A percentile compares a stretch with the other conserved stretches of the same genome.
Evolutionary conservation across 1,284 basidiomycete species (phyloP).

Genomic region (Peniophora sp.): DNA sequence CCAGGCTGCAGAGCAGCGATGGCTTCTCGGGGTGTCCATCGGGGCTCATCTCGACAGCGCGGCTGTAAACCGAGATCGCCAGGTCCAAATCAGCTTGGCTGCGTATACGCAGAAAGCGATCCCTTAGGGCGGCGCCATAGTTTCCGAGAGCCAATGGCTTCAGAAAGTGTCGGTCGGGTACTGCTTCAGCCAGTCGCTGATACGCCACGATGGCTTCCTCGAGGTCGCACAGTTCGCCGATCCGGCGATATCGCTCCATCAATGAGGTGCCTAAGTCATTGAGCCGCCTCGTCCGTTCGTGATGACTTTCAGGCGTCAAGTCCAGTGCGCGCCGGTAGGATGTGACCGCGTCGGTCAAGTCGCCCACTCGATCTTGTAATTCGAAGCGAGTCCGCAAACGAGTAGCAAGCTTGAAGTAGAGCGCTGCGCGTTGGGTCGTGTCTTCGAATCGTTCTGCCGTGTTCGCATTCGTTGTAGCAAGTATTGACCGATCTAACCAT

Average conservation of each 20-base stretch:
- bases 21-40: not conserved
- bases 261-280: too few relatives aligned
- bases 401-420: too few relatives aligned
- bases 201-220: not conserved
- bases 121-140: not conserved
- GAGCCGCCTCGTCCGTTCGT: too few relatives aligned
- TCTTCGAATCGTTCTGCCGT: too few relatives aligned
- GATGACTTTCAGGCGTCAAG: too few relatives aligned
- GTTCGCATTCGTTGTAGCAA: too few relatives aligned
- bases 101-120: not conserved
- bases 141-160: not conserved
- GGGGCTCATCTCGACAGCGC: not conserved
- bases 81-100: not conserved
- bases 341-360: too few relatives aligned
- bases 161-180: not conserved
- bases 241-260: not conserved
- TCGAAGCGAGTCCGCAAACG: too few relatives aligned
- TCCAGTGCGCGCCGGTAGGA: too few relatives aligned
- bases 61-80: not conserved
- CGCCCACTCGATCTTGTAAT: too few relatives aligned
- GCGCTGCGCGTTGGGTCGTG: too few relatives aligned
- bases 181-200: not conserved
- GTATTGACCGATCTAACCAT: too few relatives aligned
- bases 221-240: not conserved
- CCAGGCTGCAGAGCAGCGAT: not conserved